Percentiles rank a stretch among this genome's conserved stretches.
These are phyloP conservation scores for Cladosporium sp. DNA, from an alignment of 2,329 filamentous ascomycete species.

Conservation along the genomic window DNA sequence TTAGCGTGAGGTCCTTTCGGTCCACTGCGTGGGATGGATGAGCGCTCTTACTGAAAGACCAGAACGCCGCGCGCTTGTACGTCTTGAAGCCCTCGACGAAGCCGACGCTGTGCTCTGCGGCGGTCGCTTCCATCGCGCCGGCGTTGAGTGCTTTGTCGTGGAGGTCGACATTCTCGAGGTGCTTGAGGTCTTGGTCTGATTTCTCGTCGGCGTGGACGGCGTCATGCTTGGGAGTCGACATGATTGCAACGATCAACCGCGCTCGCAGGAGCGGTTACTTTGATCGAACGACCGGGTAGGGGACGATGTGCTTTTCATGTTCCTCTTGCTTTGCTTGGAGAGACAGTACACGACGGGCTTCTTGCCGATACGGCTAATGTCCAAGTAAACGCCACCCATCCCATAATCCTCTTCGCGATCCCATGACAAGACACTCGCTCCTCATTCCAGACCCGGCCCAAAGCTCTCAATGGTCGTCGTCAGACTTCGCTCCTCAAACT, in stretches of 20 bases:
- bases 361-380: too few relatives aligned
- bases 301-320: too few relatives aligned
- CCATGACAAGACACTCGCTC: too few relatives aligned
- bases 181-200: conserved; percentile 5
- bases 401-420: too few relatives aligned
- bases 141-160: conserved; percentile 8
- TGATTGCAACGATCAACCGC: background rate
- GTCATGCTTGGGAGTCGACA: background rate
- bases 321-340: too few relatives aligned
- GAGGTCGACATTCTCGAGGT: conserved; percentile 8
- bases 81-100: conserved; percentile 69
- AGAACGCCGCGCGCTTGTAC: conserved; percentile 80
- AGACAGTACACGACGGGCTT: too few relatives aligned
- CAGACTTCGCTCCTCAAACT: too few relatives aligned
- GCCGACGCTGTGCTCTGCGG: conserved; percentile 45
- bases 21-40: conserved; percentile 32
- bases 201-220: background rate
- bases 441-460: too few relatives aligned
- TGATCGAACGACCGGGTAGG: too few relatives aligned
- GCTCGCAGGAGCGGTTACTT: too few relatives aligned
- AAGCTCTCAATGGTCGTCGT: too few relatives aligned
- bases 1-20: conserved; percentile 21
- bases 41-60: conserved; percentile 46
- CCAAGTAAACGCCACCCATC: too few relatives aligned
- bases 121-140: conserved; percentile 38